These are phyloP conservation scores for Meira nashicola DNA, from an alignment of 1,284 basidiomycete genomes.

Conservation along the genomic window DNA sequence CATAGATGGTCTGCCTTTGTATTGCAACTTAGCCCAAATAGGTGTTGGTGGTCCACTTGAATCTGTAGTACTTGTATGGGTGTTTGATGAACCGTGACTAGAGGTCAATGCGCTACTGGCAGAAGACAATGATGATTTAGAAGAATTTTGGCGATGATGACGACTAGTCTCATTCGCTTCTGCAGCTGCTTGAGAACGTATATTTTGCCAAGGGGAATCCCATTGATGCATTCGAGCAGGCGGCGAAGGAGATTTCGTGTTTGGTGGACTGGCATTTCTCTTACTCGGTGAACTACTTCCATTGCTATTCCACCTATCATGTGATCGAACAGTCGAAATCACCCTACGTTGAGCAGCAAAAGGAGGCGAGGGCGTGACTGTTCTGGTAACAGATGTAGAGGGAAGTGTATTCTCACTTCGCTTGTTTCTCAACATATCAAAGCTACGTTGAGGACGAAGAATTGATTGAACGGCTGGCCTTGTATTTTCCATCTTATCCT, in stretches of 20 bases:
- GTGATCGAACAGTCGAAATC: conserved; percentile 2
- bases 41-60: background rate
- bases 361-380: background rate
- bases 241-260: background rate
- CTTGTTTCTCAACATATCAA: background rate
- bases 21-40: background rate
- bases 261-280: background rate
- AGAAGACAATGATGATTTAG: background rate
- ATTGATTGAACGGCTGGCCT: background rate
- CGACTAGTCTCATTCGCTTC: background rate
- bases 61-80: background rate
- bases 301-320: background rate
- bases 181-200: no score
- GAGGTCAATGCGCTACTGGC: background rate
- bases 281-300: no score
- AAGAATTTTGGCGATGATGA: conserved; percentile 4
- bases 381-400: background rate
- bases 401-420: background rate
- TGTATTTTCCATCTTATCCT: no score
- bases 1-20: background rate
- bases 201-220: background rate
- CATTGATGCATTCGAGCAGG: background rate
- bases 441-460: no score
- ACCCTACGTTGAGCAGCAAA: background rate
- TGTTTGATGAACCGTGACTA: background rate